phyloP scores from a whole-genome alignment of 129 eudicot genomes.

The Cynara cardunculus region DNA sequence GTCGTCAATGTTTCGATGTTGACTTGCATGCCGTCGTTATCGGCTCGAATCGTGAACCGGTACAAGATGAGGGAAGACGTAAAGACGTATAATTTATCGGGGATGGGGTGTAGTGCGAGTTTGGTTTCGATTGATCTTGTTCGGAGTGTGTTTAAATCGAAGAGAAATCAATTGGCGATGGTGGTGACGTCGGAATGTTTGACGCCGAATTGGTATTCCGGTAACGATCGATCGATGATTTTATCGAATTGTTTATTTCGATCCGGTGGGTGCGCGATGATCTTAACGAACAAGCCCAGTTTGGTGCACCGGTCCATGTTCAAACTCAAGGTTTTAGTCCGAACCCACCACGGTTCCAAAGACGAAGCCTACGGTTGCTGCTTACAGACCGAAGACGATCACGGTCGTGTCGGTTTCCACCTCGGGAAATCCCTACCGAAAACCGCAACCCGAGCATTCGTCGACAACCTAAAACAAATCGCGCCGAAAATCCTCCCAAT shows the following conservation, averaged over 20 bases:
- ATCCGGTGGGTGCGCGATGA: constrained; percentile 74
- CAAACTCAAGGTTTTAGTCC: constrained; percentile 57
- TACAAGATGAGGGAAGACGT: constrained; percentile 75
- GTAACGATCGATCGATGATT: constrained; percentile 83
- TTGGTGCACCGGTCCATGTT: constrained; percentile 48
- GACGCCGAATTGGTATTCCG: constrained; percentile 77
- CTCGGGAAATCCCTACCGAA: constrained; percentile 77
- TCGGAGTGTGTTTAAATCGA: constrained; percentile 49
- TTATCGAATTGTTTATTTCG: constrained; percentile 77
- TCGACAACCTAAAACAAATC: constrained; percentile 63
- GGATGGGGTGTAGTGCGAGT: constrained; percentile 99
- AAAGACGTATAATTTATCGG: constrained; percentile 63
- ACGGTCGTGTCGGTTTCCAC: constrained; percentile 56
- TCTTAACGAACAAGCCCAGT: constrained; percentile 60
- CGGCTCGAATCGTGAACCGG: constrained; percentile 47
- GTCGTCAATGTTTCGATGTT: constrained; percentile 87
- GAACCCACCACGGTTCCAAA: constrained; percentile 84
- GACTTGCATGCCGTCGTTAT: constrained; percentile 53
- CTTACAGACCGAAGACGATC: constrained; percentile 56
- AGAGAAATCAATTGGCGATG: constrained; percentile 45
- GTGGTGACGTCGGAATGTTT: constrained; percentile 81
- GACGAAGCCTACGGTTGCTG: constrained; percentile 78
- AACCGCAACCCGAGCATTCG: constrained; percentile 77
- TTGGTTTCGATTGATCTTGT: constrained; percentile 58
- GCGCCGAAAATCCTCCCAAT: constrained; percentile 72